Evolutionary conservation across 1,139 yeast genomes (phyloP).

Genomic region (Yamadazyma atlantica): DNA sequence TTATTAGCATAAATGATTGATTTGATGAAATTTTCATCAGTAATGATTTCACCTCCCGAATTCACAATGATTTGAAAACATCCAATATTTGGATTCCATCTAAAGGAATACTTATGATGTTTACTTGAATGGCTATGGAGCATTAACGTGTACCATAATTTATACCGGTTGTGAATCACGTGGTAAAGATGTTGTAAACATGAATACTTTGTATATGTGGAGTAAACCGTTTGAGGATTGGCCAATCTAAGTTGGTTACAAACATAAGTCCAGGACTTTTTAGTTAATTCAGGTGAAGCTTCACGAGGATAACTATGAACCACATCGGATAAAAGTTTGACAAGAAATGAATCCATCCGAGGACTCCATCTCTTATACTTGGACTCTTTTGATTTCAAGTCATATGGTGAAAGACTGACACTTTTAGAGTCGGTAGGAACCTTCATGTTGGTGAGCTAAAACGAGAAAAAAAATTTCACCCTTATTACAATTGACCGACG

Average conservation of each 20-base stretch:
- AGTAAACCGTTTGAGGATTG: conserved; percentile 43
- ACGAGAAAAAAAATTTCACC: neutral
- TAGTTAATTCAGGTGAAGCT: conserved; percentile 32
- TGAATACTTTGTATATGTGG: conserved; percentile 43
- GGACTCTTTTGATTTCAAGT: conserved; percentile 37
- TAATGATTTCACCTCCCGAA: conserved; percentile 23
- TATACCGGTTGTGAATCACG: conserved; percentile 40
- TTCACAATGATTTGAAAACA: conserved; percentile 34
- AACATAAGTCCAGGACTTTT: conserved; percentile 41
- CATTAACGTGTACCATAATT: conserved; percentile 38
- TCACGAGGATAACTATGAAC: conserved; percentile 38
- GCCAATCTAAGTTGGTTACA: conserved; percentile 38
- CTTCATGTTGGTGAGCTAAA: no score
- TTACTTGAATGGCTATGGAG: conserved; percentile 23
- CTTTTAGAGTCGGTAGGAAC: conserved; percentile 4
- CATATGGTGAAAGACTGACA: conserved; percentile 19
- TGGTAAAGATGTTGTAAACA: conserved; percentile 40
- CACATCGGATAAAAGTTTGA: conserved; percentile 35
- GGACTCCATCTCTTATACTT: conserved; percentile 45
- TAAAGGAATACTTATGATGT: conserved; percentile 27
- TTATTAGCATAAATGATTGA: conserved; percentile 33
- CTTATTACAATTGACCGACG: neutral
- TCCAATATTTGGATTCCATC: conserved; percentile 42
- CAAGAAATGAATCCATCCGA: conserved; percentile 37
- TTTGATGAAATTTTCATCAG: conserved; percentile 34